These are phyloP conservation scores for Boletales sp. DNA, from an alignment of 768 basidiomycete species.

Conservation along the genomic window DNA sequence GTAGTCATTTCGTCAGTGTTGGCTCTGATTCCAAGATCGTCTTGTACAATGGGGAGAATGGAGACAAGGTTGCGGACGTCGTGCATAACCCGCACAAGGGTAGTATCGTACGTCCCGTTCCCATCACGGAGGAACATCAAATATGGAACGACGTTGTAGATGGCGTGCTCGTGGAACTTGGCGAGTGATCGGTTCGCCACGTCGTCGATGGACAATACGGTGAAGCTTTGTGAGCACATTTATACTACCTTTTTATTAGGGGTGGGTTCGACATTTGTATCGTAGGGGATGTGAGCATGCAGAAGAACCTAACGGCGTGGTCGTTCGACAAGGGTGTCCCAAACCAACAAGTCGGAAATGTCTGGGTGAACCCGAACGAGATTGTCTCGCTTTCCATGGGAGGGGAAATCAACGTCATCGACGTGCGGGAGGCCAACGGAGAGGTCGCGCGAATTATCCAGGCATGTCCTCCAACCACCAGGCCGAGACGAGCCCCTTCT, in stretches of 20 bases:
- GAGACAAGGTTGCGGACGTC: constrained; percentile 71
- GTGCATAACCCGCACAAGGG: constrained; percentile 69
- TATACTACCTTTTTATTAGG: not conserved
- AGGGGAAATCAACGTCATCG: constrained; percentile 80
- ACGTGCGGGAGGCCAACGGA: constrained; percentile 56
- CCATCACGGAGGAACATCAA: not conserved
- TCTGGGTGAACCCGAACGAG: constrained; percentile 69
- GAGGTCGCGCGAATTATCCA: constrained; percentile 59
- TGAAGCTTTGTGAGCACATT: constrained; percentile 66
- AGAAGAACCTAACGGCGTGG: constrained; percentile 67
- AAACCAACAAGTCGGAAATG: constrained; percentile 84
- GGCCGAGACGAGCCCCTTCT: not conserved
- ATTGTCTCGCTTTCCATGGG: constrained; percentile 83
- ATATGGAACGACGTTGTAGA: constrained; percentile 34
- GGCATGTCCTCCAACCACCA: constrained; percentile 37
- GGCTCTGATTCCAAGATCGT: constrained; percentile 87
- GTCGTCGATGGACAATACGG: constrained; percentile 82
- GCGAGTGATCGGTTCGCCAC: constrained; percentile 74
- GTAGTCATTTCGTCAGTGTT: constrained; percentile 81
- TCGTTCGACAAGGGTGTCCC: constrained; percentile 68
- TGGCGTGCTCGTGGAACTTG: constrained; percentile 76
- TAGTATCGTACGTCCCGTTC: constrained; percentile 54
- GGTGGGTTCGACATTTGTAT: not conserved
- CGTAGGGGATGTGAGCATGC: constrained; percentile 77
- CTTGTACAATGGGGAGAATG: constrained; percentile 87